phyloP scores from a whole-genome alignment of 805 yeast species.

The Ogataea ramenticola region DNA sequence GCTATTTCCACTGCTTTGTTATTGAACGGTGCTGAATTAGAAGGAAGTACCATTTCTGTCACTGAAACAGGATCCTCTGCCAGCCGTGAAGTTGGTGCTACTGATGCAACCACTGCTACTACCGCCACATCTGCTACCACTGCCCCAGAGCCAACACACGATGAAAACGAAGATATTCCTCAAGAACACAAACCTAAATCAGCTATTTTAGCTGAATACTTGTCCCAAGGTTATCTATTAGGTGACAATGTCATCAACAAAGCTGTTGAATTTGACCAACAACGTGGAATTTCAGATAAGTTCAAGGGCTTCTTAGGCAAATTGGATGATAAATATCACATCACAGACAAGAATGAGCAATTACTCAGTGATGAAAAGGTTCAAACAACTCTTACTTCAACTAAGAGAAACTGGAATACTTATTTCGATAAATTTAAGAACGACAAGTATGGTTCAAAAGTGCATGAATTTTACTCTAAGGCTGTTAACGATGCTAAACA shows the following conservation, averaged over 20 bases:
- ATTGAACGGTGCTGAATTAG: conserved; percentile 68
- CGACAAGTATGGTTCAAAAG: conserved; percentile 46
- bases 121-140: conserved; percentile 7
- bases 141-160: conserved; percentile 4
- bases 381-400: conserved; percentile 26
- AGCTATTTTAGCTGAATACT: conserved; percentile 67
- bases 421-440: conserved; percentile 41
- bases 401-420: conserved; percentile 24
- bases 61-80: background rate
- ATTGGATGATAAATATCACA: conserved; percentile 55
- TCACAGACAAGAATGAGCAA: conserved; percentile 41
- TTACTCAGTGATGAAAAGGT: conserved; percentile 21
- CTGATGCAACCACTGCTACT: conserved; percentile 11
- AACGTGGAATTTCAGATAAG: conserved; percentile 50
- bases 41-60: conserved; percentile 29
- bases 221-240: conserved; percentile 65
- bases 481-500: conserved; percentile 50
- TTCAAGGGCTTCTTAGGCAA: conserved; percentile 49
- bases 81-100: conserved; percentile 1
- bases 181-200: conserved; percentile 77
- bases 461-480: conserved; percentile 53
- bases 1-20: conserved; percentile 72
- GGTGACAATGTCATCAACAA: conserved; percentile 54
- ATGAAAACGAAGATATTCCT: conserved; percentile 38
- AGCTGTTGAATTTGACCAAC: conserved; percentile 57